phyloP scores from a whole-genome alignment of 768 basidiomycete genomes.

The Mycena maculata region DNA sequence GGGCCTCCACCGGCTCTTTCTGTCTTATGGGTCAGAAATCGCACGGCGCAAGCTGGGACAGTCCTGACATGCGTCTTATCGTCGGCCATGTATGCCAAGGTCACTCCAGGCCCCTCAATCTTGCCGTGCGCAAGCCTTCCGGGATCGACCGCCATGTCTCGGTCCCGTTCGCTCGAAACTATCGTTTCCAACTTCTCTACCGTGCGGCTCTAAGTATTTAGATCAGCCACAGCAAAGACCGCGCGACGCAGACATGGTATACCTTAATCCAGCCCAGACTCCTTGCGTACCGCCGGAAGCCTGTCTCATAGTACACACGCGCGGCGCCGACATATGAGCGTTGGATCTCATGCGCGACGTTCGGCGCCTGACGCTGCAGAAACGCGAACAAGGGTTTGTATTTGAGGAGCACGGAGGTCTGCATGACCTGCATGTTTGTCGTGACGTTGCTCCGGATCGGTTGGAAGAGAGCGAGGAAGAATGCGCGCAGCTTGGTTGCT shows the following conservation, averaged over 20 bases:
- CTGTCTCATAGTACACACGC: conserved; percentile 95
- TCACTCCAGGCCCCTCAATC: conserved; percentile 83
- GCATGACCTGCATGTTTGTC: conserved; percentile 93
- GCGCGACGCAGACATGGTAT: conserved; percentile 25
- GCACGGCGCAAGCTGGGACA: neutral
- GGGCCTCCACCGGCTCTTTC: conserved; percentile 87
- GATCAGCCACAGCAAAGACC: neutral
- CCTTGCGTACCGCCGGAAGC: conserved; percentile 89
- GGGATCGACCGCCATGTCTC: conserved; percentile 56
- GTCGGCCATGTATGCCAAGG: conserved; percentile 90
- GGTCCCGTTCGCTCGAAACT: conserved; percentile 56
- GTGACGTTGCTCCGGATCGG: conserved; percentile 87
- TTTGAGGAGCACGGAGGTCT: conserved; percentile 87
- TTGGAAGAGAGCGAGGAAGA: conserved; percentile 86
- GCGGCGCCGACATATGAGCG: conserved; percentile 86
- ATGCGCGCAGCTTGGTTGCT: conserved; percentile 86
- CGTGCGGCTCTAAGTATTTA: conserved; percentile 66
- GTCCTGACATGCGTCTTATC: conserved; percentile 83
- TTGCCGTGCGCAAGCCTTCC: conserved; percentile 74
- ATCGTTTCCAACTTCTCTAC: conserved; percentile 79
- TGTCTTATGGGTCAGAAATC: conserved; percentile 43
- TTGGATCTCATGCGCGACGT: conserved; percentile 88
- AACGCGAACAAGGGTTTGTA: conserved; percentile 87
- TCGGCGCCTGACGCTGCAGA: conserved; percentile 82
- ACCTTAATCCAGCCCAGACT: conserved; percentile 86